These are phyloP conservation scores for Hanseniaspora taiwanica DNA, from an alignment of 805 yeast genomes.

Conservation along the genomic window DNA sequence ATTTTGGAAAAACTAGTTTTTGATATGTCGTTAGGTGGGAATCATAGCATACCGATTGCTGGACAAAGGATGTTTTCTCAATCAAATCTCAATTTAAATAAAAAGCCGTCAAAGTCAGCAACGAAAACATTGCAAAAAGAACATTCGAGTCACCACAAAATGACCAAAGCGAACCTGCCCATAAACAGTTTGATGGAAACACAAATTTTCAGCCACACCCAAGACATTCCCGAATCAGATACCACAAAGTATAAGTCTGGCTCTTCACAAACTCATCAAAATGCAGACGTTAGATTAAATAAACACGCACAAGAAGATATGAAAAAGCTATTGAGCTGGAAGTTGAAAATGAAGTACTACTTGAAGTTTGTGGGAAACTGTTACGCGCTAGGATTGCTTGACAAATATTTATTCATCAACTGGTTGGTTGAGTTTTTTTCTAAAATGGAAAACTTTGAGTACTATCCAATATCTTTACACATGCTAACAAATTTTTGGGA, in stretches of 20 bases:
- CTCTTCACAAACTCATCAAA: too few relatives aligned
- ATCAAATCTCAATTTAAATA: too few relatives aligned
- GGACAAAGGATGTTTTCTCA: neutral
- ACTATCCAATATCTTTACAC: conserved; percentile 36
- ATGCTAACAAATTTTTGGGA: conserved; percentile 60
- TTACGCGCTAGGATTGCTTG: conserved; percentile 56
- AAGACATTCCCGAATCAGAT: too few relatives aligned
- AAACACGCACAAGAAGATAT: conserved; percentile 9
- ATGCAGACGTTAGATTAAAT: too few relatives aligned
- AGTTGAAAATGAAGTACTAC: conserved; percentile 42
- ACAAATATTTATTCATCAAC: conserved; percentile 43
- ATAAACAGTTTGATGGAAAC: too few relatives aligned
- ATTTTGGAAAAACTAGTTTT: conserved; percentile 26
- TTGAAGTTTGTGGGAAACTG: conserved; percentile 48
- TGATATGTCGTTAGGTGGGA: conserved; percentile 20
- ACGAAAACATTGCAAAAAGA: neutral
- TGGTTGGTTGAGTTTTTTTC: conserved; percentile 48
- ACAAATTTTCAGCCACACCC: too few relatives aligned
- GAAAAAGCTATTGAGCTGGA: conserved; percentile 21
- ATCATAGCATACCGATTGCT: conserved; percentile 13
- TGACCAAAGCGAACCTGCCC: neutral
- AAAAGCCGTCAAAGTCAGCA: conserved; percentile 15
- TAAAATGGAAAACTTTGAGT: conserved; percentile 24
- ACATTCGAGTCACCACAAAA: too few relatives aligned
- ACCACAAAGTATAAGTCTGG: too few relatives aligned